These are phyloP conservation scores for Nissolia schottii DNA, from an alignment of 306 rosid species.

Conservation along the genomic window DNA sequence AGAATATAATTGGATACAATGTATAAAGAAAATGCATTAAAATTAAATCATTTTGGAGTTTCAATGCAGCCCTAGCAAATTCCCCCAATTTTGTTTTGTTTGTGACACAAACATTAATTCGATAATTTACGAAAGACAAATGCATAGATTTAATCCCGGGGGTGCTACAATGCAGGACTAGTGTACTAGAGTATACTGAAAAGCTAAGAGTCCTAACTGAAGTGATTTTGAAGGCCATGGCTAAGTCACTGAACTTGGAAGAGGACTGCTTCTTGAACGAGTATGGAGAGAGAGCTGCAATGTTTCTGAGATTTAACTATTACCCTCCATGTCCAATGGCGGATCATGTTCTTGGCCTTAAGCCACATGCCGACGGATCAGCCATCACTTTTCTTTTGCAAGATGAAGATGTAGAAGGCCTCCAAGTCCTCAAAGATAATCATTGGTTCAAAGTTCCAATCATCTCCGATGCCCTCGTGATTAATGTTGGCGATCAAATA, in stretches of 20 bases:
- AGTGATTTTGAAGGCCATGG: constrained; percentile 62
- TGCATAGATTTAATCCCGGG: neutral
- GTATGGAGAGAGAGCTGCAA: constrained; percentile 37
- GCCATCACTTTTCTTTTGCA: constrained; percentile 61
- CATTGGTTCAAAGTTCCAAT: constrained; percentile 72
- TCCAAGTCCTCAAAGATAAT: constrained; percentile 62
- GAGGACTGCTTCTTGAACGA: constrained; percentile 51
- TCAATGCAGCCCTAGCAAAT: neutral
- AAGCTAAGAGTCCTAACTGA: constrained; percentile 37
- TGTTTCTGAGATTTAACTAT: constrained; percentile 56
- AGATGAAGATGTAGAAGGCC: constrained; percentile 69
- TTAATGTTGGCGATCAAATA: constrained; percentile 79
- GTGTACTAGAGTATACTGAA: constrained; percentile 41
- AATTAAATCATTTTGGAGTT: no score
- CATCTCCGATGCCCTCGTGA: constrained; percentile 51
- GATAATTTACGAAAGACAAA: neutral
- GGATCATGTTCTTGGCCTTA: constrained; percentile 58
- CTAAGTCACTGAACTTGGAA: constrained; percentile 62
- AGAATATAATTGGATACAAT: no score
- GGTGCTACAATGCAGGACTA: constrained; percentile 36
- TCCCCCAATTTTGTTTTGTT: neutral
- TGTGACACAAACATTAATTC: neutral
- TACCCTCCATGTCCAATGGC: constrained; percentile 70
- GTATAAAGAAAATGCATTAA: no score
- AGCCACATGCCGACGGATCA: constrained; percentile 75